These are phyloP conservation scores for Quercus rubra DNA, from an alignment of 306 rosid species.

Conservation along the genomic window DNA sequence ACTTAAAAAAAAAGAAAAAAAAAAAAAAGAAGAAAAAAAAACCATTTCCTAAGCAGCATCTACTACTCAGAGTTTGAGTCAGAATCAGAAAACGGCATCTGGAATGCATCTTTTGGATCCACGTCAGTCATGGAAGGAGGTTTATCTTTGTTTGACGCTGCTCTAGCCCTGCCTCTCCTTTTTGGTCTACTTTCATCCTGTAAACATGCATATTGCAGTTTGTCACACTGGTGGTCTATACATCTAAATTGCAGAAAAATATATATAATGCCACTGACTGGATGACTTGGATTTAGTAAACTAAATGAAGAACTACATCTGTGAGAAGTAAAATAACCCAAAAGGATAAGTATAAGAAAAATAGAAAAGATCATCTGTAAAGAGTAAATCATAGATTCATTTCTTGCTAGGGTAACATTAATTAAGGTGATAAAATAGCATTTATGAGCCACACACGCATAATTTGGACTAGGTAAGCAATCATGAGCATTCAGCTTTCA, in stretches of 20 bases:
- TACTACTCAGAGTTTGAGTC: conserved; percentile 76
- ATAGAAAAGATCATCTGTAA: neutral
- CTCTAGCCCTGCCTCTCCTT: conserved; percentile 33
- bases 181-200: conserved; percentile 42
- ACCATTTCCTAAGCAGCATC: neutral
- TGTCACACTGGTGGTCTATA: neutral
- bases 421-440: neutral
- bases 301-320: neutral
- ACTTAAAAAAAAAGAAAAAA: neutral
- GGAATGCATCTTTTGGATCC: conserved; percentile 66
- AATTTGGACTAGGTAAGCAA: neutral
- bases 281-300: neutral
- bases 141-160: conserved; percentile 14
- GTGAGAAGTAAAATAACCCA: neutral
- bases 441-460: neutral
- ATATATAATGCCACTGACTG: neutral
- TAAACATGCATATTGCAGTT: conserved; percentile 21
- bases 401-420: neutral
- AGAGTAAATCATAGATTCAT: neutral
- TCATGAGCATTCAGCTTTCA: neutral
- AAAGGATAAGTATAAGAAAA: neutral
- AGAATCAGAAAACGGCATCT: conserved; percentile 60
- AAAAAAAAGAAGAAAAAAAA: neutral
- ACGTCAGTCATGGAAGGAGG: conserved; percentile 64
- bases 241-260: neutral